A percentile compares a stretch with the other conserved stretches of the same genome.
Evolutionary conservation across 1,284 basidiomycete species (phyloP).

Genomic region (Exobasidium rhododendri): DNA sequence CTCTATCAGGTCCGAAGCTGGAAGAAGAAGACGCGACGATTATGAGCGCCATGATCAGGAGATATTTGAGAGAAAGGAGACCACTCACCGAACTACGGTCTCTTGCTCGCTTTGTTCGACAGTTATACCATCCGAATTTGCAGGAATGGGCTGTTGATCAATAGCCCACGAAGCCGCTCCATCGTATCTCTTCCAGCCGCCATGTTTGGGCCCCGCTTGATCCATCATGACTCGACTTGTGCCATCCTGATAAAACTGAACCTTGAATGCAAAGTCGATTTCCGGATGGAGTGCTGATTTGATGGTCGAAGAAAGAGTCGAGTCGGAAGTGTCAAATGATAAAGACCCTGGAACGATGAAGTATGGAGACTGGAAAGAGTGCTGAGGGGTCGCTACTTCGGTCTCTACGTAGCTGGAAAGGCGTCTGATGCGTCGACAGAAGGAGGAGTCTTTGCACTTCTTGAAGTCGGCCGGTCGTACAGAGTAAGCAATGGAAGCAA

Average conservation of each 20-base stretch:
- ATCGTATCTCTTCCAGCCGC: constrained; percentile 45
- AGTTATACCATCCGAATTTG: background rate
- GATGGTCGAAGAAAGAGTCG: constrained; percentile 30
- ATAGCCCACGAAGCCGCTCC: constrained; percentile 45
- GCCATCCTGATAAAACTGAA: constrained; percentile 47
- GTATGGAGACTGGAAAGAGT: constrained; percentile 7
- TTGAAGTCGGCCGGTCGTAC: constrained; percentile 46
- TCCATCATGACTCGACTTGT: constrained; percentile 47
- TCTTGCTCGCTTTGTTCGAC: background rate
- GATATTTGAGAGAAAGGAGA: background rate
- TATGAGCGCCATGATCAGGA: background rate
- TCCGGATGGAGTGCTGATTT: constrained; percentile 44
- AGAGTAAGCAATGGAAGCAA: background rate
- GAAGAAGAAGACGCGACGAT: constrained; percentile 9
- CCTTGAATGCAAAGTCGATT: constrained; percentile 35
- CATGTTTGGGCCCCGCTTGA: constrained; percentile 38
- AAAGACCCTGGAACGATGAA: constrained; percentile 5
- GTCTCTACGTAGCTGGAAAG: constrained; percentile 35
- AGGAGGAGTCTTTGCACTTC: constrained; percentile 49
- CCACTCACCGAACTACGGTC: constrained; percentile 5
- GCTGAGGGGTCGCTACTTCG: background rate
- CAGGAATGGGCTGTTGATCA: constrained; percentile 21
- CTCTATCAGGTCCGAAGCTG: constrained; percentile 27
- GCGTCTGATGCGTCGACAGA: constrained; percentile 49
- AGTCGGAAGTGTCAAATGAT: constrained; percentile 21